Percentiles rank a stretch among this genome's conserved stretches.
These are phyloP conservation scores for Geosmithia putterillii DNA, from an alignment of 2,329 filamentous ascomycete species.

Conservation along the genomic window DNA sequence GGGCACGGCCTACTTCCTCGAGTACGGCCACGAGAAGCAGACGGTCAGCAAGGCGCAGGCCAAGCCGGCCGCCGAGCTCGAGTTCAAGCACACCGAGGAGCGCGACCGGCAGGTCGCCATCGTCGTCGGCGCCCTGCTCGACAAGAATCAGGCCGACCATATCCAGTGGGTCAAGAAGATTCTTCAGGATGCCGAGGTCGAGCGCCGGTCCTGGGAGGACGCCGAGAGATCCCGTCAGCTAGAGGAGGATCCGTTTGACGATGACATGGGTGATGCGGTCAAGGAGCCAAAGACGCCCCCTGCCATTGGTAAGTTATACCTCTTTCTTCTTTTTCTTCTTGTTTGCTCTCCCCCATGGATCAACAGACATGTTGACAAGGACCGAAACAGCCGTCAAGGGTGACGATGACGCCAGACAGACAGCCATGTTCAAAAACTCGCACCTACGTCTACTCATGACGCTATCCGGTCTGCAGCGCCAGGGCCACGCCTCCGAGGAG, in stretches of 20 bases:
- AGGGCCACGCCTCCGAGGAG: constrained; percentile 46
- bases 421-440: constrained; percentile 79
- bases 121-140: constrained; percentile 65
- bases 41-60: constrained; percentile 49
- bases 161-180: constrained; percentile 73
- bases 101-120: constrained; percentile 64
- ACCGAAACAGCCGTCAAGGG: constrained; percentile 40
- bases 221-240: constrained; percentile 47
- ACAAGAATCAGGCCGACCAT: constrained; percentile 64
- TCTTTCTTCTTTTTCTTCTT: too few species aligned
- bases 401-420: constrained; percentile 52
- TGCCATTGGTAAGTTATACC: constrained; percentile 17
- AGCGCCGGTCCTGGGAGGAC: constrained; percentile 68
- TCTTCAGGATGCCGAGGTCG: constrained; percentile 53
- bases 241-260: constrained; percentile 19
- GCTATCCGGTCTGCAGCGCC: constrained; percentile 56
- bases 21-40: constrained; percentile 80
- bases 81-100: constrained; percentile 63
- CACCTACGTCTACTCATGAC: constrained; percentile 77
- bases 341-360: too few species aligned
- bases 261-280: constrained; percentile 14
- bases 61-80: constrained; percentile 66
- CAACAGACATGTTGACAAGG: too few species aligned
- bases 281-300: constrained; percentile 16
- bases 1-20: constrained; percentile 72